These are phyloP conservation scores for Lachancea mirantina DNA, from an alignment of 805 yeast species.

Conservation along the genomic window DNA sequence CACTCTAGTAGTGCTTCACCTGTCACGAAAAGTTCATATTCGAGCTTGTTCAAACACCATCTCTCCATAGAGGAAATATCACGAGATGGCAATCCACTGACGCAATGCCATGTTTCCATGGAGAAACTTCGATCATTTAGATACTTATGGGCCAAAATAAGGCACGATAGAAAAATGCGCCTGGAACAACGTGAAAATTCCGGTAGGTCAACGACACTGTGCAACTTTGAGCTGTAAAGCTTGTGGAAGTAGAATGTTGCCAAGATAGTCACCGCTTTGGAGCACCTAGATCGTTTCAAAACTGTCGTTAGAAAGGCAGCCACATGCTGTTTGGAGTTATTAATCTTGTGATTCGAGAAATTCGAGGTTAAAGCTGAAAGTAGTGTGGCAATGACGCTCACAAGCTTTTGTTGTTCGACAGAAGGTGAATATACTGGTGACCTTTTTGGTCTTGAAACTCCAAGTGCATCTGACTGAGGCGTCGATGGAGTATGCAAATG, in stretches of 20 bases:
- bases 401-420: conserved; percentile 4
- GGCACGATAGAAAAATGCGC: conserved; percentile 19
- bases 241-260: conserved; percentile 18
- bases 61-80: conserved; percentile 22
- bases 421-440: neutral
- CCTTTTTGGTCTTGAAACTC: neutral
- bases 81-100: conserved; percentile 18
- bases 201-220: conserved; percentile 12
- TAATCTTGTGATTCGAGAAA: conserved; percentile 14
- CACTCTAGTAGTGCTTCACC: conserved; percentile 2
- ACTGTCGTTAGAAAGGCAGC: conserved; percentile 17
- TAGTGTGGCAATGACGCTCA: conserved; percentile 13
- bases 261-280: conserved; percentile 13
- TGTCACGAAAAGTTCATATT: conserved; percentile 11
- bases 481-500: neutral
- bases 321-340: conserved; percentile 12
- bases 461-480: neutral
- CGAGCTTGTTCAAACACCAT: conserved; percentile 20
- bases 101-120: conserved; percentile 22
- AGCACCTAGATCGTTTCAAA: conserved; percentile 22
- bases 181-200: conserved; percentile 23
- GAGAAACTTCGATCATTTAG: conserved; percentile 23
- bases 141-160: conserved; percentile 23
- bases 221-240: conserved; percentile 10
- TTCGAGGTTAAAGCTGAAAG: conserved; percentile 14